These are phyloP conservation scores for Danielia oregonensis DNA, from an alignment of 805 yeast species.

Conservation along the genomic window DNA sequence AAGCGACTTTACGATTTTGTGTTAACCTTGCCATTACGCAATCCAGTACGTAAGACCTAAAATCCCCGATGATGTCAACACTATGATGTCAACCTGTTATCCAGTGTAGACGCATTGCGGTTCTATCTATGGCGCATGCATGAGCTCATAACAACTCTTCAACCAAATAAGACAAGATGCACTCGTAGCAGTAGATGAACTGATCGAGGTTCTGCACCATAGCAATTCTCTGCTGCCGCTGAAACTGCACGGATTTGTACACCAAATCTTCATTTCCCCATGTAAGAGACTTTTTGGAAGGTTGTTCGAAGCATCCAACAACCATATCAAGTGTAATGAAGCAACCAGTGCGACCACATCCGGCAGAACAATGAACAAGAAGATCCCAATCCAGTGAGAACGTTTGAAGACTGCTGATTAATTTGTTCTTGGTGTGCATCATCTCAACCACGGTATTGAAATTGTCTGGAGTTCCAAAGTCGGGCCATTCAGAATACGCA, in stretches of 20 bases:
- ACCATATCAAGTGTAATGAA: constrained; percentile 45
- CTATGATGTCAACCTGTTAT: no score
- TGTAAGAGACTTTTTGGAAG: constrained; percentile 23
- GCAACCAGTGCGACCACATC: constrained; percentile 58
- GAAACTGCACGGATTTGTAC: constrained; percentile 57
- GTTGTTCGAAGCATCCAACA: constrained; percentile 22
- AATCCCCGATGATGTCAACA: no score
- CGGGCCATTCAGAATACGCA: constrained; percentile 45
- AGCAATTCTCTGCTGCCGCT: constrained; percentile 71
- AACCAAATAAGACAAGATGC: constrained; percentile 14
- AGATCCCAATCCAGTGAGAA: constrained; percentile 14
- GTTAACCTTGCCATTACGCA: no score
- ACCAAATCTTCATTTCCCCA: constrained; percentile 48
- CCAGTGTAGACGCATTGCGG: no score
- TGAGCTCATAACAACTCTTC: constrained; percentile 2
- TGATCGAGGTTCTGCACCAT: constrained; percentile 85
- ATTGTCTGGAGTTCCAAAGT: constrained; percentile 40
- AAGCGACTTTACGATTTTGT: no score
- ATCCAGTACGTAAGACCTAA: no score
- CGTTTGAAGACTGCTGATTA: constrained; percentile 13
- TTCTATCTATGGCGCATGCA: no score
- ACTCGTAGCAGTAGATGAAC: constrained; percentile 69
- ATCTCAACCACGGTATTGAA: constrained; percentile 29
- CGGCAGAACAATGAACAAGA: constrained; percentile 56
- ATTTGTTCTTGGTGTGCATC: constrained; percentile 30